phyloP scores from a whole-genome alignment of 2,329 filamentous ascomycete species.

The Phialocephala subalpina region DNA sequence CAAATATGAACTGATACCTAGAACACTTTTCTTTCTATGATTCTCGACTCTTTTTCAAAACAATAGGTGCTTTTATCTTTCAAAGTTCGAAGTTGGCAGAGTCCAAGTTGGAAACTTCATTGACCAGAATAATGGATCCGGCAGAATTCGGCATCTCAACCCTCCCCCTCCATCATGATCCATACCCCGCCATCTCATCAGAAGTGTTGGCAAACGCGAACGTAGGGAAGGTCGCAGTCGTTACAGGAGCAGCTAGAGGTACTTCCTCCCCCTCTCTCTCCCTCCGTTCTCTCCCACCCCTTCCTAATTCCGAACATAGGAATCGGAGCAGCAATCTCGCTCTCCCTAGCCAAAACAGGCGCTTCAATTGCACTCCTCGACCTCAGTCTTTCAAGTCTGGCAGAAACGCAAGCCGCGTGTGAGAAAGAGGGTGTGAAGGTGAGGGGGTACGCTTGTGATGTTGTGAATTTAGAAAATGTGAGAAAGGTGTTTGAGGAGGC shows the following conservation, averaged over 20 bases:
- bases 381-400: background rate
- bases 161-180: slow-evolving; percentile 1
- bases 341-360: background rate
- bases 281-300: too few species aligned
- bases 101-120: too few species aligned
- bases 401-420: background rate
- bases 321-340: slow-evolving; percentile 13
- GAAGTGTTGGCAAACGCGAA: background rate
- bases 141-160: slow-evolving; percentile 6
- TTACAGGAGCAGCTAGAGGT: slow-evolving; percentile 15
- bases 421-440: background rate
- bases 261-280: background rate
- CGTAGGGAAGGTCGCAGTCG: slow-evolving; percentile 12
- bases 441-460: background rate
- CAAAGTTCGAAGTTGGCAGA: too few species aligned
- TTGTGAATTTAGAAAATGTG: background rate
- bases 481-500: background rate
- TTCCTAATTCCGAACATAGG: background rate
- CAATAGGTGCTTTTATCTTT: too few species aligned
- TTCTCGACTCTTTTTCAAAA: too few species aligned
- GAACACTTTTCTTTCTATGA: too few species aligned
- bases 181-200: slow-evolving; percentile 10
- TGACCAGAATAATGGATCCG: slow-evolving; percentile 7
- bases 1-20: too few species aligned
- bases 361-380: slow-evolving; percentile 7